These are phyloP conservation scores for Endoconidiophora laricicola DNA, from an alignment of 2,329 filamentous ascomycete genomes.

Conservation along the genomic window DNA sequence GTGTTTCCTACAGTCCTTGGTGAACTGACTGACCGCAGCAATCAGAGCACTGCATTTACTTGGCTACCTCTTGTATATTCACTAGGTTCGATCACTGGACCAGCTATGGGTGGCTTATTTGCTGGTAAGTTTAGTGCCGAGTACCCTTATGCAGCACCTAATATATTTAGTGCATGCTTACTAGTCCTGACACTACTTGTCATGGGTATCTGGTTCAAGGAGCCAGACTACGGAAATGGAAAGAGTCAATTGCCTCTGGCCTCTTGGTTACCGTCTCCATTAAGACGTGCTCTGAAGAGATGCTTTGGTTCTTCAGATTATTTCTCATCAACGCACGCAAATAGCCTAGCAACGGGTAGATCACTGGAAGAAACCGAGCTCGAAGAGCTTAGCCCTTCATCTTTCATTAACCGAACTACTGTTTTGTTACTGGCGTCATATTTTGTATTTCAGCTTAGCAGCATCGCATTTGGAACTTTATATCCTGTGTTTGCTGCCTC, in stretches of 20 bases:
- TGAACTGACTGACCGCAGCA: constrained; percentile 86
- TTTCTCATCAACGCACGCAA: neutral
- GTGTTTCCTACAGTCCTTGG: constrained; percentile 87
- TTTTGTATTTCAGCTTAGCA: constrained; percentile 82
- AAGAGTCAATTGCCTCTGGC: no score
- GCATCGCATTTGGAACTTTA: constrained; percentile 87
- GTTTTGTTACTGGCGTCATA: constrained; percentile 70
- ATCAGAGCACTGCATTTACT: constrained; percentile 84
- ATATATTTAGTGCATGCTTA: constrained; percentile 58
- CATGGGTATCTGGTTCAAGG: constrained; percentile 67
- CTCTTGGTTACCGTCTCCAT: no score
- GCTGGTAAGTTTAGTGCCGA: constrained; percentile 43
- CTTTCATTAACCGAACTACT: constrained; percentile 61
- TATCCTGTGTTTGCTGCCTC: constrained; percentile 86
- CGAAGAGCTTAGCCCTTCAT: neutral
- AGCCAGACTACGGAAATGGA: constrained; percentile 33
- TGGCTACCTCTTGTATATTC: constrained; percentile 96
- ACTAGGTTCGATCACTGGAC: constrained; percentile 81
- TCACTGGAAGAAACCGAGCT: neutral
- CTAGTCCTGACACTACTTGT: constrained; percentile 57
- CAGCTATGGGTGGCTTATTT: constrained; percentile 73
- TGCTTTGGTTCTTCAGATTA: neutral
- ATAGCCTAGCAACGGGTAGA: neutral
- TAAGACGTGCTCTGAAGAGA: no score
- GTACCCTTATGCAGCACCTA: constrained; percentile 76